A percentile compares a stretch with the other conserved stretches of the same genome.
phyloP scores from a whole-genome alignment of 768 basidiomycete species.

The Mycena leptocephala region DNA sequence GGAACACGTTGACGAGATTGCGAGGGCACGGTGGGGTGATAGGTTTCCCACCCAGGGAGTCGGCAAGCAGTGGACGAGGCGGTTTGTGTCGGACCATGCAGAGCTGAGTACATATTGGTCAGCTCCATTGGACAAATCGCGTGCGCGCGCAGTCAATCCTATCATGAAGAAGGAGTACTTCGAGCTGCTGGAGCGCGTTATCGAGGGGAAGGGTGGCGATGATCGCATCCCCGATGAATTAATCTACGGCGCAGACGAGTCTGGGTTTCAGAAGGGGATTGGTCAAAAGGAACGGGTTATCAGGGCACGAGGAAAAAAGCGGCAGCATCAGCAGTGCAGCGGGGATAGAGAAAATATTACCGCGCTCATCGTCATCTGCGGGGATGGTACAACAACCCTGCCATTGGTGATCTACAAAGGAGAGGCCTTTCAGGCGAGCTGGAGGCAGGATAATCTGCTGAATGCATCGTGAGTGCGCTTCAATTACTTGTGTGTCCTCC shows the following conservation, averaged over 20 bases:
- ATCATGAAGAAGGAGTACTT: slow-evolving; percentile 44
- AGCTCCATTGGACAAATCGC: slow-evolving; percentile 38
- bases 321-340: no score
- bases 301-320: no score
- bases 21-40: slow-evolving; percentile 29
- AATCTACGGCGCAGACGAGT: no score
- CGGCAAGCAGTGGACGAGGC: slow-evolving; percentile 34
- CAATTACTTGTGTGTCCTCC: not conserved
- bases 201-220: slow-evolving; percentile 16
- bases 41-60: not conserved
- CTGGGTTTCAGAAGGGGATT: no score
- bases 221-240: slow-evolving; percentile 13
- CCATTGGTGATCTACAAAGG: not conserved
- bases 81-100: slow-evolving; percentile 27
- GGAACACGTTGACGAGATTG: slow-evolving; percentile 42
- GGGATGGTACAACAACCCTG: no score
- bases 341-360: no score
- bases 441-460: not conserved
- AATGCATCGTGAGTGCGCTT: not conserved
- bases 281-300: no score
- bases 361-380: no score
- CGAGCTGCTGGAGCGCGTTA: slow-evolving; percentile 38
- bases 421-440: not conserved
- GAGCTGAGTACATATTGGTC: slow-evolving; percentile 41
- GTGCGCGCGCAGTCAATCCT: slow-evolving; percentile 47